These are phyloP conservation scores for Hygrophoropsis aurantiaca DNA, from an alignment of 768 basidiomycete species.

Conservation along the genomic window DNA sequence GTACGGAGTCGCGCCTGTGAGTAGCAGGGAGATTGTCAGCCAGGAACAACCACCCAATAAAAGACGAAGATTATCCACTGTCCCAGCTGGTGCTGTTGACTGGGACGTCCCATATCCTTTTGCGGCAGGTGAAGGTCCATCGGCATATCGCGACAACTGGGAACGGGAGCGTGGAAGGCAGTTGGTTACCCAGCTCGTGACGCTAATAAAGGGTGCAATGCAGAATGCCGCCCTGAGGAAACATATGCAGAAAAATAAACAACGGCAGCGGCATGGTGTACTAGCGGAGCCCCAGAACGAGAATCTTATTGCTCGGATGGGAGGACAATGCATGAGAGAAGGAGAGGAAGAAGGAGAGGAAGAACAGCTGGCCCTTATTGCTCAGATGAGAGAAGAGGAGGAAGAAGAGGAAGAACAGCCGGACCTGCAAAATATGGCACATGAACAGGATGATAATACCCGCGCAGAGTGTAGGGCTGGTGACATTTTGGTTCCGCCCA, in stretches of 20 bases:
- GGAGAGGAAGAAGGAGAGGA: constrained; percentile 13
- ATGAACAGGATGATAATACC: too few relatives aligned
- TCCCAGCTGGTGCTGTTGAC: constrained; percentile 78
- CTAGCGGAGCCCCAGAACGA: too few relatives aligned
- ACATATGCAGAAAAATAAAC: too few relatives aligned
- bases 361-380: constrained; percentile 37
- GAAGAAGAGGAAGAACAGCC: too few relatives aligned
- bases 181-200: constrained; percentile 59
- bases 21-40: too few relatives aligned
- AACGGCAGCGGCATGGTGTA: too few relatives aligned
- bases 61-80: constrained; percentile 60
- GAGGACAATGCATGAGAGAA: constrained; percentile 4
- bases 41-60: constrained; percentile 37
- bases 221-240: constrained; percentile 59
- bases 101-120: constrained; percentile 88
- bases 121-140: constrained; percentile 64
- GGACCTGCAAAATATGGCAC: too few relatives aligned
- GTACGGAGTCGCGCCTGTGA: constrained; percentile 12
- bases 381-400: too few relatives aligned
- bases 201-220: constrained; percentile 59
- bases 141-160: constrained; percentile 65
- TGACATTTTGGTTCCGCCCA: too few relatives aligned
- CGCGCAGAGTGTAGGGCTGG: too few relatives aligned
- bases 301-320: not conserved
- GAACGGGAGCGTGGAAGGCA: constrained; percentile 61